Percentiles rank a stretch among this genome's conserved stretches.
These are phyloP conservation scores for Murraya paniculata DNA, from an alignment of 345 rosid species.

Conservation along the genomic window DNA sequence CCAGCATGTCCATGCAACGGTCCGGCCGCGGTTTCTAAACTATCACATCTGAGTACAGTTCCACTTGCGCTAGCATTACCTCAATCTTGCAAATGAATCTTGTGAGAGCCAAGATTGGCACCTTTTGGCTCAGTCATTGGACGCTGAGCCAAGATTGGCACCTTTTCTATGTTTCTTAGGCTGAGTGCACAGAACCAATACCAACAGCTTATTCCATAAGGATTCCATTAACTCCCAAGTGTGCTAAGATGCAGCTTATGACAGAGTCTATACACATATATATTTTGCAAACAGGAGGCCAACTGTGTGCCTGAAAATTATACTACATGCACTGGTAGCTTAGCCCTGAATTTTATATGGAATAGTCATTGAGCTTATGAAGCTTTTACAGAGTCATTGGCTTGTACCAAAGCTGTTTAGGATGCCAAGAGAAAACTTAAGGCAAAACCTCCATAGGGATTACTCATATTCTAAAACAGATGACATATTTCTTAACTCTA, in stretches of 20 bases:
- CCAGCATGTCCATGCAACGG: not conserved
- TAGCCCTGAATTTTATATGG: not conserved
- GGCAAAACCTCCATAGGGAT: not conserved
- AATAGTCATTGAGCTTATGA: not conserved
- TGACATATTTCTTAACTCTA: not conserved
- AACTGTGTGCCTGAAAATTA: not conserved
- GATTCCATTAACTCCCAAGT: not conserved
- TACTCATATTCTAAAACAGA: not conserved
- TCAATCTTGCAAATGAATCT: not conserved
- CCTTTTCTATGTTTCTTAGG: not conserved
- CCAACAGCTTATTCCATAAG: not conserved
- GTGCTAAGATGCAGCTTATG: not conserved
- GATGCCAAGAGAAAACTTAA: not conserved
- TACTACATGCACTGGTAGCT: not conserved
- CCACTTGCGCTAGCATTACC: not conserved
- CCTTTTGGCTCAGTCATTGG: not conserved
- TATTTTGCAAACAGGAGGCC: not conserved
- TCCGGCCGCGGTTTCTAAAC: not conserved
- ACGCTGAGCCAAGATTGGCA: not conserved
- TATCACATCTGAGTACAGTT: not conserved
- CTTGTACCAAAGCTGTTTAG: not conserved
- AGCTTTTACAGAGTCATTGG: not conserved
- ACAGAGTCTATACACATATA: not conserved
- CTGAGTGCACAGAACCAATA: not conserved
- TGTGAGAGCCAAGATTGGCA: not conserved